Conservation (phyloP, 176 grass and related monocot genomes). For the Zoysia pacifica region DNA sequence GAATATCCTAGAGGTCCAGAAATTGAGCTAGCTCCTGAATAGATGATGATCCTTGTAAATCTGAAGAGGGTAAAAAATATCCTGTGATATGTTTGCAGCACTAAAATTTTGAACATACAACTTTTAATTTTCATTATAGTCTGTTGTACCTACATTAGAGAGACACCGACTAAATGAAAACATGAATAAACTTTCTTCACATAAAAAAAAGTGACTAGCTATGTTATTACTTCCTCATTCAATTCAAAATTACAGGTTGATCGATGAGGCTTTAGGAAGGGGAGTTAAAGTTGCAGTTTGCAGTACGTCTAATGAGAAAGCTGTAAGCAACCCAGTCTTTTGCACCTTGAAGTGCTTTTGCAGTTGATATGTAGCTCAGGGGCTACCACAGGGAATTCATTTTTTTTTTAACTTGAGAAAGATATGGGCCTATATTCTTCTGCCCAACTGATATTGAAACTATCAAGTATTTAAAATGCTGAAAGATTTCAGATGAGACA, state of each 20-base stretch:
- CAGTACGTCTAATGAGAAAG: constrained; percentile 98
- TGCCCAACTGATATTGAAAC: not conserved
- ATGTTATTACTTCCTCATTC: not conserved
- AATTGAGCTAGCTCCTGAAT: too few species aligned
- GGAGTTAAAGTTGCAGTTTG: constrained; percentile 91
- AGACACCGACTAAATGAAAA: not conserved
- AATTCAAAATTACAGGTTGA: constrained; percentile 59
- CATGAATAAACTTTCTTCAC: not conserved
- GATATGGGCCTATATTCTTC: not conserved
- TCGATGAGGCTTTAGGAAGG: constrained; percentile 86
- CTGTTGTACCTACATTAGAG: not conserved
- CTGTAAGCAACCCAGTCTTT: constrained; percentile 61
- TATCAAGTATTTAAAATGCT: not conserved
- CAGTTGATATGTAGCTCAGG: not conserved
- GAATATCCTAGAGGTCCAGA: too few species aligned
- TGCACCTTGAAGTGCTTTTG: not conserved
- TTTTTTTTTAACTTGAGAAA: constrained; percentile 4
- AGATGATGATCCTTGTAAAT: too few species aligned
- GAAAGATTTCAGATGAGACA: not conserved
- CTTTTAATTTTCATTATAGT: not conserved
- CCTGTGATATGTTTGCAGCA: not conserved
- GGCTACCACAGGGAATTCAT: not conserved
- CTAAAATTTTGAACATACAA: not conserved
- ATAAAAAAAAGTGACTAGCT: not conserved
- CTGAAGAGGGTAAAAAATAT: too few species aligned